These are phyloP conservation scores for Russula ochroleuca DNA, from an alignment of 768 basidiomycete genomes.

Conservation along the genomic window DNA sequence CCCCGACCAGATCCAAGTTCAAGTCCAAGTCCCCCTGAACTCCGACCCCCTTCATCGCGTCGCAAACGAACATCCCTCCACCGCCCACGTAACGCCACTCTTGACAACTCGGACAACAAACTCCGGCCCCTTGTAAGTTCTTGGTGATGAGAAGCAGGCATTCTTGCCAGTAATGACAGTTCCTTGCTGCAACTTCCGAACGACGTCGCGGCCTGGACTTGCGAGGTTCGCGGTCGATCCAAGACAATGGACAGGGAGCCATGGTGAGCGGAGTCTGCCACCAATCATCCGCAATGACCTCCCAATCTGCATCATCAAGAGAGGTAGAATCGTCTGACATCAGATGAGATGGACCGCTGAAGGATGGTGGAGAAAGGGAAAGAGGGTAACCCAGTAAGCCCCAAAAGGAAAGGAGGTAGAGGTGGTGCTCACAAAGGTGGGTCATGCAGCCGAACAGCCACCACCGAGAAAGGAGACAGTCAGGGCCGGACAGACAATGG, in stretches of 20 bases:
- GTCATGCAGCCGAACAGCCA: constrained; percentile 26
- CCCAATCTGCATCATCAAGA: constrained; percentile 27
- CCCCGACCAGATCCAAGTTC: constrained; percentile 20
- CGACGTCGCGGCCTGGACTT: constrained; percentile 11
- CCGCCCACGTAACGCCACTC: constrained; percentile 15
- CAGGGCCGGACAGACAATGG: constrained; percentile 8
- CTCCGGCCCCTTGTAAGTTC: not conserved
- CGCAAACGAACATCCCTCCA: constrained; percentile 8
- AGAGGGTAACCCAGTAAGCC: constrained; percentile 21
- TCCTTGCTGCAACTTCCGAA: constrained; percentile 11
- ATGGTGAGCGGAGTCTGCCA: constrained; percentile 26
- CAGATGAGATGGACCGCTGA: constrained; percentile 19
- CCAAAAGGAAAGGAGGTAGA: constrained; percentile 24
- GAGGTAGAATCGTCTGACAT: constrained; percentile 20
- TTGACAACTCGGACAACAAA: constrained; percentile 25
- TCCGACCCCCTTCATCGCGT: constrained; percentile 11
- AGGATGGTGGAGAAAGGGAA: constrained; percentile 23
- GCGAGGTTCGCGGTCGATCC: constrained; percentile 14
- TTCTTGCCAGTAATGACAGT: constrained; percentile 21
- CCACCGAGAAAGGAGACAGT: constrained; percentile 21
- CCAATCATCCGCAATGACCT: constrained; percentile 26
- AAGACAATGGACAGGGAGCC: constrained; percentile 15
- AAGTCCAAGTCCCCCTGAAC: constrained; percentile 13
- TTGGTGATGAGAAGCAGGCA: constrained; percentile 13
- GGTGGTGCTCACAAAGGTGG: constrained; percentile 25